Base-by-base conservation (phyloP, 148 eudicot species). In the Chenopodium album region DNA sequence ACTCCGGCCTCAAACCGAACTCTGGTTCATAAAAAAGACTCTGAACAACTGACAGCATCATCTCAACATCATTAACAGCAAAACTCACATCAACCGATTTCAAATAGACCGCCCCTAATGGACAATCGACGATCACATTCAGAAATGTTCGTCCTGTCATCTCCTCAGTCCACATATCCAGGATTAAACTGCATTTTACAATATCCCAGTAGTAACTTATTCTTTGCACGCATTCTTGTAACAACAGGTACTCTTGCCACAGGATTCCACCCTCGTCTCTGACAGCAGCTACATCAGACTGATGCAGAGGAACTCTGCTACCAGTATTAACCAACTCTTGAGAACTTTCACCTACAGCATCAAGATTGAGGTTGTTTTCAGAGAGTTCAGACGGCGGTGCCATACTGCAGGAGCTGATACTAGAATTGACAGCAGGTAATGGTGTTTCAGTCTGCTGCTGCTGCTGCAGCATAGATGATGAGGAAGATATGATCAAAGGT, bases 181-280 rank as follows among this genome's bases (percentile, higher is more conserved):
- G 60, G 77, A 87, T 78, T 52, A 87, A 48, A 68, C 82, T 76
- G 19, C 89, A 87, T 6, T 86, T 86, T 11, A 56, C 74, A 23
- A 44, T 41, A 14, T 54, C n/a, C 82, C 86, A 87, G 62, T 44
- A 75, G 59, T 63, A 63, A 44, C 44, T 28, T 62, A 17, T 63
- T 47, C 1, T 63, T 20, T 7, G 37, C 19, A 63, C 82, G 32
- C 66, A 34, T 29, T 11, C 2, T 10, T 19, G 7, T 2, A 41
- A 71, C 14, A 10, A 9, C 2, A 8, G 17, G 16, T 26, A 20
- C 41, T 41, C 34, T n/a, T 41, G 4, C 1, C 16, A 0, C 19
- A 72, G 10, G 4, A 59, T 72, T 28, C 19, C 5, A 12, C 13
- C n/a, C 22, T 13, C 10, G 20, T 44, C 69, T 0, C 14, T 34